Evolutionary conservation across 2,329 filamentous ascomycete species (phyloP).

Genomic region (Ascocoryne sarcoides): DNA sequence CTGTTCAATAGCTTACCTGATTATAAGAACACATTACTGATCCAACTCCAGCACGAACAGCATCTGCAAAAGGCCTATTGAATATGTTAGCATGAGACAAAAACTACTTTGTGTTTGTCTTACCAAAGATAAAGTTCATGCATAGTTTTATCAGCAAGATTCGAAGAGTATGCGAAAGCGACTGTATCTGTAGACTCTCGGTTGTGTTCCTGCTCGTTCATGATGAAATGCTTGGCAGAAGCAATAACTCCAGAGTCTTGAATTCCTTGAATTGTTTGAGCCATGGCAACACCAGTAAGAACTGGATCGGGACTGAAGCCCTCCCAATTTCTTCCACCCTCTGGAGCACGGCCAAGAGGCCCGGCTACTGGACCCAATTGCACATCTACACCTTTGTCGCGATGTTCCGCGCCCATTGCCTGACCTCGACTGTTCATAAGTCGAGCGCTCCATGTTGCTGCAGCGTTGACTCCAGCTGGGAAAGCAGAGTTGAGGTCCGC

Average conservation of each 20-base stretch:
- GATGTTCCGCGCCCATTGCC: conserved; percentile 61
- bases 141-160: conserved; percentile 52
- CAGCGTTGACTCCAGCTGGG: conserved; percentile 66
- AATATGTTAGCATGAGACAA: conserved; percentile 7
- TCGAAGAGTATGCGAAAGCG: conserved; percentile 57
- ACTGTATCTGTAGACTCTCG: conserved; percentile 29
- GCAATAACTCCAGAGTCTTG: conserved; percentile 76
- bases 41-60: conserved; percentile 64
- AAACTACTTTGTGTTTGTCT: too few species aligned
- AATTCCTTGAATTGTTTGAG: conserved; percentile 68
- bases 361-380: conserved; percentile 68
- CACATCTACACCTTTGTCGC: conserved; percentile 64
- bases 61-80: conserved; percentile 40
- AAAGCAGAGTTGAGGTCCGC: conserved; percentile 69
- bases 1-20: conserved; percentile 4
- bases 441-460: conserved; percentile 65
- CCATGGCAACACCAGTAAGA: conserved; percentile 63
- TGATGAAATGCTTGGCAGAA: conserved; percentile 63
- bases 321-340: conserved; percentile 64
- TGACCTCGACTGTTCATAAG: conserved; percentile 60
- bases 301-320: conserved; percentile 65
- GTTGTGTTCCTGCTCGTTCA: conserved; percentile 60
- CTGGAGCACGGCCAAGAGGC: conserved; percentile 56
- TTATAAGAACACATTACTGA: conserved; percentile 65
- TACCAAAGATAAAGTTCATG: conserved; percentile 52